These are phyloP conservation scores for Penicillium maclennaniae DNA, from an alignment of 495 filamentous ascomycete species.

Conservation along the genomic window DNA sequence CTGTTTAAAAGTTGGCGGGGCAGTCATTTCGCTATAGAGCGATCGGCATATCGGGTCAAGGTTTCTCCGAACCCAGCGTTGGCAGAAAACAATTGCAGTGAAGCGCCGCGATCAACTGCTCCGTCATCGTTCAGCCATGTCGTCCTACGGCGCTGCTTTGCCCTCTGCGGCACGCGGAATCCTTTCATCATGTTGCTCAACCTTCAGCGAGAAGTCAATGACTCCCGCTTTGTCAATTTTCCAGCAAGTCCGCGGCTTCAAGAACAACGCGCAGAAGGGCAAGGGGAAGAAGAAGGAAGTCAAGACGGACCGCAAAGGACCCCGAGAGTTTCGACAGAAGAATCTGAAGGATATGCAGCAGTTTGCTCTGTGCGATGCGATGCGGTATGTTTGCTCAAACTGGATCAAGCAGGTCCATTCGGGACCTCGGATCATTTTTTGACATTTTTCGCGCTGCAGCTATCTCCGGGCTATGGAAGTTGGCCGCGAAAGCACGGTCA, in stretches of 20 bases:
- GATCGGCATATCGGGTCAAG: conserved; percentile 23
- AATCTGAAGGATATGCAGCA: conserved; percentile 60
- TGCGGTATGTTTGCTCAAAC: conserved; percentile 59
- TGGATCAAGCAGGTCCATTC: neutral
- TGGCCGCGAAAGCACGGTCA: conserved; percentile 61
- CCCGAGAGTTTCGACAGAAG: conserved; percentile 57
- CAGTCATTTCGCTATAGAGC: conserved; percentile 13
- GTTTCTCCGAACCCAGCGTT: conserved; percentile 34
- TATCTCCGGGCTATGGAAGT: conserved; percentile 92
- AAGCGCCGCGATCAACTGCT: conserved; percentile 5
- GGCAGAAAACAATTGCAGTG: conserved; percentile 38
- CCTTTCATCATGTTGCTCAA: conserved; percentile 34
- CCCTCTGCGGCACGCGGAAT: conserved; percentile 38
- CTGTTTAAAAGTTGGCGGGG: conserved; percentile 19
- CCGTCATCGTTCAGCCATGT: conserved; percentile 30
- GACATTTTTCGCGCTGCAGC: conserved; percentile 41
- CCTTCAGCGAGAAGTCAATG: conserved; percentile 32
- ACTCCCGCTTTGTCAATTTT: conserved; percentile 30
- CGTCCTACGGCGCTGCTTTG: conserved; percentile 36
- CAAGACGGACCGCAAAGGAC: conserved; percentile 63
- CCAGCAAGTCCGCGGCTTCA: conserved; percentile 39
- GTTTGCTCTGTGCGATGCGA: conserved; percentile 84
- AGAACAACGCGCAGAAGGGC: conserved; percentile 31
- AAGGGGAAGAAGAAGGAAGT: conserved; percentile 47
- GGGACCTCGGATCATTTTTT: neutral